Evolutionary conservation across 1,284 basidiomycete genomes (phyloP), one percentile per base, ranked within the genome.

Genomic region (Cerioporus squamosus): DNA sequence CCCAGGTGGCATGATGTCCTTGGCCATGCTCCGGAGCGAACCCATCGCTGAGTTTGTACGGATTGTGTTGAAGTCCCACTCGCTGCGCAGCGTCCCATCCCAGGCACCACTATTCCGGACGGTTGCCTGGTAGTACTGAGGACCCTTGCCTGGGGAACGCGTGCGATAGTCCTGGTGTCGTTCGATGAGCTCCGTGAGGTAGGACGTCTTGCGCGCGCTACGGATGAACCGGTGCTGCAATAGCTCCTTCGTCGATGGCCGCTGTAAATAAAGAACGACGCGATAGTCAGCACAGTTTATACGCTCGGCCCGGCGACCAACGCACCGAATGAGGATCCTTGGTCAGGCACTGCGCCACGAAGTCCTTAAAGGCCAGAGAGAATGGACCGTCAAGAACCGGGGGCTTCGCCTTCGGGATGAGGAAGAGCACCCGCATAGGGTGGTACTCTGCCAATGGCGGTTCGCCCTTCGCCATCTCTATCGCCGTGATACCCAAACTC

Each of bases 31-130:
- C 57, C 82, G 83, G 70, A 87, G 84, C 2, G 88, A 87, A 48
- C 89, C 90, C 85, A 91, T 87, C 17, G 84, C 85, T 24, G 87
- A 83, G 12, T 86, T 81, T 33, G 88, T 84, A 63, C 84, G 88
- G 66, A 97, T 80, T 1, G 94, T 98, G 66, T 97, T 95, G 74
- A 98, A 99, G 72, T 94, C 94, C 96, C 95, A 98, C 63, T 95
- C 94, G 69, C 91, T 94, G 68, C 86, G 85, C 72, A 96, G 81
- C 2, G 93, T 93, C 36, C 81, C 82, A 59, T 91, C 90, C 88
- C 88, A 91, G 42, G 81, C 79, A 52, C 78, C 72, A 49, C 78
- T 83, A 61, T 82, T 83, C 53, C 81, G 78, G 44, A 86, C 70
- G 3, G 85, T 83, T 14, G 84, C 77, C 64, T 85, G 82, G 67